A percentile compares a stretch with the other conserved stretches of the same genome.
Evolutionary conservation across 768 basidiomycete genomes (phyloP).

Genomic region (Leccinum barrowsii): DNA sequence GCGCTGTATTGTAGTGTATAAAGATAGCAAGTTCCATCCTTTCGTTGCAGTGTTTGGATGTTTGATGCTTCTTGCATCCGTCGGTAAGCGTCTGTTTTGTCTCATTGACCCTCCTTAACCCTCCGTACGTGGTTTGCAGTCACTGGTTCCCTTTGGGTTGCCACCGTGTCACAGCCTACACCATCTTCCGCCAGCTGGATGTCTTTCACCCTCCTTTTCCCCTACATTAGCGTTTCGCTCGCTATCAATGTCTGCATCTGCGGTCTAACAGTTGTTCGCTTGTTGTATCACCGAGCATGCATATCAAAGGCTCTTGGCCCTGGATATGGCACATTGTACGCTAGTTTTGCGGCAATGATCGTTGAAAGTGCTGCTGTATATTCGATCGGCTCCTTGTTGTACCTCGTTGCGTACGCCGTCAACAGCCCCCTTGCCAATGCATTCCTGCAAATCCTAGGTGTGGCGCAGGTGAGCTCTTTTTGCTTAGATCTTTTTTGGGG

Average conservation of each 20-base stretch:
- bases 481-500: not conserved
- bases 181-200: slow-evolving; percentile 22
- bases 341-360: slow-evolving; percentile 34
- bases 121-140: slow-evolving; percentile 8
- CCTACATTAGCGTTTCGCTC: slow-evolving; percentile 32
- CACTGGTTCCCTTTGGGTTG: slow-evolving; percentile 29
- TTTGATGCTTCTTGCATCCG: slow-evolving; percentile 22
- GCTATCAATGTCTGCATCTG: slow-evolving; percentile 32
- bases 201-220: slow-evolving; percentile 32
- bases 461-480: slow-evolving; percentile 23
- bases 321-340: slow-evolving; percentile 25
- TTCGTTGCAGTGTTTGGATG: slow-evolving; percentile 15
- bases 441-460: slow-evolving; percentile 30
- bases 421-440: slow-evolving; percentile 25
- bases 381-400: slow-evolving; percentile 30
- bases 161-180: slow-evolving; percentile 25
- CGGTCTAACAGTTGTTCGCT: slow-evolving; percentile 29
- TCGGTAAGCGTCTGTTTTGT: slow-evolving; percentile 15
- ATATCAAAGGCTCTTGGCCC: slow-evolving; percentile 27
- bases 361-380: slow-evolving; percentile 35
- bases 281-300: slow-evolving; percentile 28
- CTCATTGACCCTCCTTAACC: not conserved
- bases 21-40: slow-evolving; percentile 21
- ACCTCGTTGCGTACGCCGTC: slow-evolving; percentile 28
- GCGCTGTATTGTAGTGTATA: slow-evolving; percentile 32